Conservation (phyloP, 495 filamentous ascomycete genomes). For the Tuber microsphaerosporum region DNA sequence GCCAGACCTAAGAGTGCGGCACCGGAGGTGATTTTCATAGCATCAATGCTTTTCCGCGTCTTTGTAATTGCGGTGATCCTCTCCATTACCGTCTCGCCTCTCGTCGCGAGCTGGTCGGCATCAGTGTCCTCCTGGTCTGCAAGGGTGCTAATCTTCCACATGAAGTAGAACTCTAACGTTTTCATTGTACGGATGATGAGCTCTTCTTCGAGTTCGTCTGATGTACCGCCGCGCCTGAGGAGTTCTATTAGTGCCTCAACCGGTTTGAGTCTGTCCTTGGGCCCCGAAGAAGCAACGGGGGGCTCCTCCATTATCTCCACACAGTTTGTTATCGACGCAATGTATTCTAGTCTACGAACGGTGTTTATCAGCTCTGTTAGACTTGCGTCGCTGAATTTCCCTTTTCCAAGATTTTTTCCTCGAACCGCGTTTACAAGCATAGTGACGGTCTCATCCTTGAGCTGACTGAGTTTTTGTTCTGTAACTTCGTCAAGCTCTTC, state of each 20-base stretch:
- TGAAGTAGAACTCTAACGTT: slow-evolving; percentile 76
- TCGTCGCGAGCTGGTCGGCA: slow-evolving; percentile 53
- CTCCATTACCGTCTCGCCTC: slow-evolving; percentile 44
- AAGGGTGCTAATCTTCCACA: slow-evolving; percentile 72
- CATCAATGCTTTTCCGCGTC: slow-evolving; percentile 55
- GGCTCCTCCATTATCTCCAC: slow-evolving; percentile 61
- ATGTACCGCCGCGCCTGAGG: slow-evolving; percentile 57
- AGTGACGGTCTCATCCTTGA: slow-evolving; percentile 78
- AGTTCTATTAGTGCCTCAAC: slow-evolving; percentile 65
- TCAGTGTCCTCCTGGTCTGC: slow-evolving; percentile 48
- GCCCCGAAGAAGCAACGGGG: slow-evolving; percentile 42
- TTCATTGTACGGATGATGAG: slow-evolving; percentile 65
- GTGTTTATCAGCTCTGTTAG: slow-evolving; percentile 68
- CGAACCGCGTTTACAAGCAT: slow-evolving; percentile 61
- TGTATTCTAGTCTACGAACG: slow-evolving; percentile 73
- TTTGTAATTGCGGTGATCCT: slow-evolving; percentile 50
- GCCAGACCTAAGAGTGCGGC: slow-evolving; percentile 71
- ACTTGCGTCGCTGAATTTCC: slow-evolving; percentile 53
- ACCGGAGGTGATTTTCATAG: slow-evolving; percentile 66
- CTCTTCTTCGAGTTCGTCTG: slow-evolving; percentile 65
- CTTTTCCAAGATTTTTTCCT: slow-evolving; percentile 57
- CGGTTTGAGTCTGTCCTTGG: slow-evolving; percentile 49
- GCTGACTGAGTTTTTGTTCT: slow-evolving; percentile 64
- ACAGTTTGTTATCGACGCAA: slow-evolving; percentile 72
- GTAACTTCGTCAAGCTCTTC: slow-evolving; percentile 81